Evolutionary conservation across 164 flowering plant genomes (phyloP).

Genomic region (Vitis riparia): DNA sequence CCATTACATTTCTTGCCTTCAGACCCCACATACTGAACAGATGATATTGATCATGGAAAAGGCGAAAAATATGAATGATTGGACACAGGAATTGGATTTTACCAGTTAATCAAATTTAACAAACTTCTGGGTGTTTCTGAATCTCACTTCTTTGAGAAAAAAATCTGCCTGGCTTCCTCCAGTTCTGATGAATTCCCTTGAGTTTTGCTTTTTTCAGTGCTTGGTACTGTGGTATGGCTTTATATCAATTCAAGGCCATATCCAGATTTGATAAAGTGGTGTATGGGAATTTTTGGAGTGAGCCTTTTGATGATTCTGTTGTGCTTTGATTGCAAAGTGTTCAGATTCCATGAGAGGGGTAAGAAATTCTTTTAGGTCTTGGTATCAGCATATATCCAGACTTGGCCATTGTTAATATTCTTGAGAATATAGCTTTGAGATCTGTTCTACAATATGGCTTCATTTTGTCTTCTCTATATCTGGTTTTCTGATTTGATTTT

Average conservation of each 20-base stretch:
- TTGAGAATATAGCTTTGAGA: too few species aligned
- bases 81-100: constrained; percentile 4
- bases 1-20: constrained; percentile 10
- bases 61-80: constrained; percentile 3
- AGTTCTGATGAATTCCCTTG: not conserved
- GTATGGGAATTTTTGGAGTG: constrained; percentile 5
- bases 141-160: constrained; percentile 5
- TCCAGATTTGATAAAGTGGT: constrained; percentile 8
- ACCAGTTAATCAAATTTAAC: constrained; percentile 12
- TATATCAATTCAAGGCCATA: constrained; percentile 11
- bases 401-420: too few species aligned
- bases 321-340: not conserved
- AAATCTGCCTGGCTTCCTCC: constrained; percentile 4
- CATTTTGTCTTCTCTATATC: not conserved
- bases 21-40: constrained; percentile 32
- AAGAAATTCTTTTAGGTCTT: not conserved
- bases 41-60: constrained; percentile 20
- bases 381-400: not conserved
- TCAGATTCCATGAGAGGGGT: constrained; percentile 1
- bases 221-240: not conserved
- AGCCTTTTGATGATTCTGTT: constrained; percentile 1
- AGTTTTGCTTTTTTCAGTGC: constrained; percentile 3
- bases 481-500: not conserved
- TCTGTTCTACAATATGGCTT: not conserved
- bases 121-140: constrained; percentile 18